These are phyloP conservation scores for Hyphodiscus sp. DNA, from an alignment of 2,329 filamentous ascomycete species.

Conservation along the genomic window DNA sequence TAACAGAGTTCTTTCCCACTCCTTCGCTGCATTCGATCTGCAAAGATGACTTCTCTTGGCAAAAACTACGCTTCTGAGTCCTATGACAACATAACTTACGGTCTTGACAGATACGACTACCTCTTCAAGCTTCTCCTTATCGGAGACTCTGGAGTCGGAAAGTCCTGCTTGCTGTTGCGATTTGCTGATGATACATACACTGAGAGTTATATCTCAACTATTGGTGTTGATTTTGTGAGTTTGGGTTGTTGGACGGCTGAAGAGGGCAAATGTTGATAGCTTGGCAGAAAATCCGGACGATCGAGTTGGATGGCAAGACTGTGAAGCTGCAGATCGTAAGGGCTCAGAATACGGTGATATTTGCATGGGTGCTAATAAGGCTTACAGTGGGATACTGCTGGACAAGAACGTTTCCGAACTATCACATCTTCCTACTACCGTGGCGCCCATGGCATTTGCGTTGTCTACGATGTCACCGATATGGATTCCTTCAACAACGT, in stretches of 20 bases:
- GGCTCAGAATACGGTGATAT: conserved; percentile 15
- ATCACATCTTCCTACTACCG: conserved; percentile 99
- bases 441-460: conserved; percentile 97
- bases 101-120: conserved; percentile 85
- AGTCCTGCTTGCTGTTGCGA: conserved; percentile 95
- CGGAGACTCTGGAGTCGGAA: conserved; percentile 99
- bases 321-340: conserved; percentile 98
- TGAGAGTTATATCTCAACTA: conserved; percentile 99
- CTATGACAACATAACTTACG: conserved; percentile 19
- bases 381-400: conserved; percentile 91
- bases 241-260: not conserved
- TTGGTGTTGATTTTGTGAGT: conserved; percentile 96
- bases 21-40: conserved; percentile 8
- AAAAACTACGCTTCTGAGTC: conserved; percentile 3
- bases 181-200: conserved; percentile 99
- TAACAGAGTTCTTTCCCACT: conserved; percentile 4
- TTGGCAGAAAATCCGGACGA: conserved; percentile 94
- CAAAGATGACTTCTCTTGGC: conserved; percentile 7
- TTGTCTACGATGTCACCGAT: conserved; percentile 99
- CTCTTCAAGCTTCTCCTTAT: conserved; percentile 99
- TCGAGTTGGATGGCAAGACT: conserved; percentile 98
- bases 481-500: conserved; percentile 99
- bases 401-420: conserved; percentile 98
- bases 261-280: conserved; percentile 28
- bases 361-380: conserved; percentile 25